A percentile compares a stretch with the other conserved stretches of the same genome.
phyloP scores from a whole-genome alignment of 2,329 filamentous ascomycete genomes.

The Claviceps capensis region DNA sequence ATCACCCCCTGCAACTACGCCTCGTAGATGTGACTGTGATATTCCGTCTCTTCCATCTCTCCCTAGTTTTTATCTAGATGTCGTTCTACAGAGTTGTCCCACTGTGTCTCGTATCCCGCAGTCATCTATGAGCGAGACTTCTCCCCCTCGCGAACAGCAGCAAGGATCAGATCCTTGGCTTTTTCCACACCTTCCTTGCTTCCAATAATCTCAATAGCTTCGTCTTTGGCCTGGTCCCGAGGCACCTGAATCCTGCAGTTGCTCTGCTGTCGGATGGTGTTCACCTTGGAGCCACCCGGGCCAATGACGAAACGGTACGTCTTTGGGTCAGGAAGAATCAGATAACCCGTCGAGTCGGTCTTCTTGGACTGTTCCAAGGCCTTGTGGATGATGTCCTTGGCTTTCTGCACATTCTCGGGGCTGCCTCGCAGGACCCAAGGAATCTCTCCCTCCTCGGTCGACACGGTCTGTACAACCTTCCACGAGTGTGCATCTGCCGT shows the following conservation, averaged over 20 bases:
- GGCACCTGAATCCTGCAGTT: conserved; percentile 91
- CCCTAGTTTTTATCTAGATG: neutral
- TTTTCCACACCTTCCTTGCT: conserved; percentile 67
- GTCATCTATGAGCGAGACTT: conserved; percentile 18
- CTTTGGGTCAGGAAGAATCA: conserved; percentile 77
- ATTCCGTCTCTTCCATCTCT: neutral
- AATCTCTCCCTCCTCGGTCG: conserved; percentile 55
- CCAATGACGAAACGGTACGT: conserved; percentile 88
- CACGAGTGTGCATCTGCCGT: conserved; percentile 62
- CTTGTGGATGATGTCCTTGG: conserved; percentile 57
- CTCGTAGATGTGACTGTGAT: neutral
- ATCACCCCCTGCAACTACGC: neutral
- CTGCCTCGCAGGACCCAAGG: conserved; percentile 81
- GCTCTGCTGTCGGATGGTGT: conserved; percentile 81
- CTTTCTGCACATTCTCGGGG: conserved; percentile 67
- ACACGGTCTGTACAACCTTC: conserved; percentile 56
- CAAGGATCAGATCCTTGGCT: conserved; percentile 78
- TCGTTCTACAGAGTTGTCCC: neutral
- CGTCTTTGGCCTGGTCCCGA: conserved; percentile 56
- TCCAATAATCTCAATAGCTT: conserved; percentile 85
- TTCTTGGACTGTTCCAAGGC: conserved; percentile 60
- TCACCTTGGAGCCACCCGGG: conserved; percentile 79
- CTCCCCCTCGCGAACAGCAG: conserved; percentile 56
- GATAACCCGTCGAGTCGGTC: conserved; percentile 65
- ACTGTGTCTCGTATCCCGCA: neutral